Evolutionary conservation across 176 grass and related monocot genomes (phyloP), one percentile per base, ranked within the genome.

Genomic region (Triticum aestivum): DNA sequence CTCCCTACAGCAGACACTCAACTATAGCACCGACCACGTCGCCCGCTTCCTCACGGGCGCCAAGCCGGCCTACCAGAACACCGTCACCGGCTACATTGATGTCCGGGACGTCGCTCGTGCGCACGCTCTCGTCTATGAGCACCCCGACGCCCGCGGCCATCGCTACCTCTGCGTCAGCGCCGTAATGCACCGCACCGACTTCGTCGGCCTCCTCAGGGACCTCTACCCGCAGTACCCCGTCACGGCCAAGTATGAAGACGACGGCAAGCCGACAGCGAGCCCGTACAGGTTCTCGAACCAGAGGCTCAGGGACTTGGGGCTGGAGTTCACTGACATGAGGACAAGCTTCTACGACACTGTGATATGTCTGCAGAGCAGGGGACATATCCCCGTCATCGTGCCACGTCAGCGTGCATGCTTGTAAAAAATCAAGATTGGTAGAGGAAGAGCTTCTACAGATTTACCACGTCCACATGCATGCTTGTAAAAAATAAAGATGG

Each of bases 191-290:
- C 84, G 84, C 30, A 24, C 61, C 15, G 6, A 72, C n/a, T 45
- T 86, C 44, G 17, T 72, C 47, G 27, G 12, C 9, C 17, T 80
- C 18, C 39, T 86, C 41, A 65, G 17, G 65, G 75, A 86, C 3
- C 72, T 79, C 61, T 79, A 80, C 75, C 84, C 84, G 14, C 54
- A 72, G 21, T 79, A 80, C 42, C 30, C 37, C 18, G 32, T 86
- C 41, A 44, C 41, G 9, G 41, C 41, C 41, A 44, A 44, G 41
- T 44, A 1, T 11, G 41, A 44, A 11, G 76, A 69, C 5, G 18
- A 68, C 12, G 20, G 61, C 23, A 84, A 75, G 69, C 20, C 18
- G 21, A 75, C 18, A 32, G 47, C 18, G 32, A 49, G 11, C 3
- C 49, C 69, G 17, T 84, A 84, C 34, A 62, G 32, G 41, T 44